Base-by-base conservation (phyloP, 2,329 filamentous ascomycete species). In the Calonectria hongkongensis region DNA sequence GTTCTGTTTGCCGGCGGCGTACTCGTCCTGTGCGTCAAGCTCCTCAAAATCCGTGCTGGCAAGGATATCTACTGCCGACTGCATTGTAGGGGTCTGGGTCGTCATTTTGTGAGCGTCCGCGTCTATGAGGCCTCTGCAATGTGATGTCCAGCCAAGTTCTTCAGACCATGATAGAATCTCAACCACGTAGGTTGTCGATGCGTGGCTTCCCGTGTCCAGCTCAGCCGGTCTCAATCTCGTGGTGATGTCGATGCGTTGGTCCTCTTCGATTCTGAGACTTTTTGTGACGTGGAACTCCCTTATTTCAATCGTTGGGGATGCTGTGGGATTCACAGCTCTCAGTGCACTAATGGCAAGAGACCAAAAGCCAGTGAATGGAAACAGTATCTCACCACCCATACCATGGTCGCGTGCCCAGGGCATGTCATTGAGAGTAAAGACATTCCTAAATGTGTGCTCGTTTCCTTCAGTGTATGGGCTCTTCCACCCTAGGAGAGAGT, bases 371-470 rank as follows among this genome's bases (percentile, higher is more conserved):
- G 74, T 70, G 18, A 74, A 50, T 28, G 73, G 73, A 21, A 73
- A 74, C 75, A 88, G 45, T 27, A 72, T 51, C 7, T 47, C 36
- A 6, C 75, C 25, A 80, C 73, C 86, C 62, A 79, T 68, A 30
- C 80, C 78, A 79, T 88, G 88, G 73, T 88, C 86, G 66, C 86
- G 79, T 39, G 87, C 83, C 71, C 88, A 89, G 10, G 88, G 84
- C 28, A 85, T 71, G 41, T 86, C 82, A 5, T 81, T 79, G 8
- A 84, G 72, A 1, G 78, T 77, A 2, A 87, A 77, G 13, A 85
- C 75, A 58, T 86, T 85, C 27, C 83, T 77, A 79, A 83, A 88
- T 6, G 72, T 43, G 0, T 82, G 82, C 13, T 83, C 77, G 7
- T 43, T 68, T 39, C 71, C 74, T 50, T 68, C 68, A n/a, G 30